Conservation (phyloP, 225 moss, liverwort and hornwort species). For the Takakia lepidozioides region DNA sequence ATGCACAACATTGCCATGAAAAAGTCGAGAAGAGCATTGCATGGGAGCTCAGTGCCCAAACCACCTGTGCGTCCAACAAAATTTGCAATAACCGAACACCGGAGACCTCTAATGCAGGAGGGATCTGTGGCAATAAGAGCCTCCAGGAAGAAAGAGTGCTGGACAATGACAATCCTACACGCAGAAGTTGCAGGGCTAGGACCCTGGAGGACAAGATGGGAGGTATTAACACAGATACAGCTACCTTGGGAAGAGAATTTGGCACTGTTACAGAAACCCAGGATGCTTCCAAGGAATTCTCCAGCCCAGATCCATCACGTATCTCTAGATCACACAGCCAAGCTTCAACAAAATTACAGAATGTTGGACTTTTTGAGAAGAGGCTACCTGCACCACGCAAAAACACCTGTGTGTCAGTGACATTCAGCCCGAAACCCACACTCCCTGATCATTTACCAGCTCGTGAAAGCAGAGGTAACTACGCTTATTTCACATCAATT, state of each 20-base stretch:
- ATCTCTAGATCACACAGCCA: not conserved
- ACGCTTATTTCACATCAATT: too few species aligned
- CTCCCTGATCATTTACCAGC: conserved; percentile 50
- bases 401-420: conserved; percentile 22
- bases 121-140: not conserved
- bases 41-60: too few species aligned
- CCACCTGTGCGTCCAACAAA: not conserved
- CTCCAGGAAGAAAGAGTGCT: not conserved
- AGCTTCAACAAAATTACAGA: conserved; percentile 21
- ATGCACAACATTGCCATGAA: conserved; percentile 1
- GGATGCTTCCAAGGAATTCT: not conserved
- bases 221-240: too few species aligned
- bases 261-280: too few species aligned
- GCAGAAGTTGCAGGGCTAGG: not conserved
- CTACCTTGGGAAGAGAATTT: too few species aligned
- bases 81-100: not conserved
- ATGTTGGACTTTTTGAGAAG: conserved; percentile 19
- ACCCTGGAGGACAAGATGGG: not conserved
- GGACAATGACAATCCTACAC: not conserved
- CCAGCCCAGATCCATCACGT: not conserved
- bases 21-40: conserved; percentile 13
- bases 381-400: conserved; percentile 45
- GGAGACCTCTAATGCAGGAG: not conserved
- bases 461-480: conserved; percentile 50
- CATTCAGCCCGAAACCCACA: conserved; percentile 45